Evolutionary conservation across 306 rosid genomes (phyloP).

Genomic region (Dalbergia cultrata): DNA sequence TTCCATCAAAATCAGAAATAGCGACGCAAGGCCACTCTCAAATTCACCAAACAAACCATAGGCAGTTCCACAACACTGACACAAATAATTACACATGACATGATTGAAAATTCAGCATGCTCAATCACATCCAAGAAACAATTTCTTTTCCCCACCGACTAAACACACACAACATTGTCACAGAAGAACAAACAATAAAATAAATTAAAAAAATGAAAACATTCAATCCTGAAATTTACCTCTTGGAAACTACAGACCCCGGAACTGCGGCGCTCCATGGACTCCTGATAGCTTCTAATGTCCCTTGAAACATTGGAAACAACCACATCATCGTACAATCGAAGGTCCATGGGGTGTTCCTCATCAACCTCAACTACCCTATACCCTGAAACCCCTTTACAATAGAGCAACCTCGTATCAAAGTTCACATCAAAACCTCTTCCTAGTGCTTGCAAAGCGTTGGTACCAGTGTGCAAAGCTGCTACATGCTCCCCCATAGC

Average conservation of each 20-base stretch:
- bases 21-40: background rate
- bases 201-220: background rate
- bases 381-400: constrained; percentile 85
- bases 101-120: constrained; percentile 8
- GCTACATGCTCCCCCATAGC: constrained; percentile 85
- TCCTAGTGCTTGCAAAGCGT: constrained; percentile 88
- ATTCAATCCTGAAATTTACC: constrained; percentile 47
- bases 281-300: constrained; percentile 58
- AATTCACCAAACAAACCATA: constrained; percentile 33
- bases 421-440: constrained; percentile 93
- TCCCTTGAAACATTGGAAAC: constrained; percentile 80
- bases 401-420: constrained; percentile 91
- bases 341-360: constrained; percentile 67
- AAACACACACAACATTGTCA: constrained; percentile 2
- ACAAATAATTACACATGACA: constrained; percentile 9
- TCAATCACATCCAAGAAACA: background rate
- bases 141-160: background rate
- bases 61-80: background rate
- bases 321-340: constrained; percentile 68
- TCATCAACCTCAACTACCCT: constrained; percentile 73
- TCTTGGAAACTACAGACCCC: constrained; percentile 77
- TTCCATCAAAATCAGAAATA: constrained; percentile 9
- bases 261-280: constrained; percentile 66
- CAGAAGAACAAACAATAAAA: constrained; percentile 13
- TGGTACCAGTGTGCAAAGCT: constrained; percentile 87